Evolutionary conservation across 192 early-diverging fungal species (phyloP), one percentile per base, ranked within the genome.

Genomic region (Coemansia sp.): DNA sequence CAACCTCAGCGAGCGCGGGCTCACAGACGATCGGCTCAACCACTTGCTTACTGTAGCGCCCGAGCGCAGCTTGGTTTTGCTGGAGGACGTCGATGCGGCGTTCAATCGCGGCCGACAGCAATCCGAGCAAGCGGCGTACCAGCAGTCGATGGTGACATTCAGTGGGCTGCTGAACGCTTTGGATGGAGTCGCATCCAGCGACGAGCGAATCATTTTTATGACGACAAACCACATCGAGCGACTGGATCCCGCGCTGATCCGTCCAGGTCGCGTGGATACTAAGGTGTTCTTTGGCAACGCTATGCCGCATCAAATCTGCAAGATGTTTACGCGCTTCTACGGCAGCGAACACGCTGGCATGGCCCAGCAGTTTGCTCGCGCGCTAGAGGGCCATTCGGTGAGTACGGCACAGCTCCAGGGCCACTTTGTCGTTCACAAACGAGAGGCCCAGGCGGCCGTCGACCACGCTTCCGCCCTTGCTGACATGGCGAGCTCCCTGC

Each of bases 331-430:
- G 36, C 82, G 94, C 10, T 96, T 96, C 77, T 96, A 93, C 75
- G 79, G 79, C 34, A 82, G 78, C 10, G 85, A 87, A 8, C 55
- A 86, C 38, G 38, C 73, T 0, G 74, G 68, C 16, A 74, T 94
- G 66, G 95, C 91, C 10, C 86, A 92, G 2, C 54, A 71, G 63
- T 97, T 99, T 89, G 90, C 92, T 2, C 60, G 79, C 3, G 76
- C 66, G 27, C 63, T 90, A 13, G 68, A 75, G 24, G 86, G 85
- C 36, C 78, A 87, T 43, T 66, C 72, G 5, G 86, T 94, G 38
- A 95, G 94, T 78, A 94, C 95, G 6, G 96, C 96, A 0, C 87
- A 87, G 68, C 74, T 99, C 38, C 97, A 99, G 82, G 97, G 97
- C 4, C 97, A 99, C 83, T 99, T 99, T 90, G 94, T 97, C 10